phyloP scores from a whole-genome alignment of 1,284 basidiomycete species.

The Pascua sp. region DNA sequence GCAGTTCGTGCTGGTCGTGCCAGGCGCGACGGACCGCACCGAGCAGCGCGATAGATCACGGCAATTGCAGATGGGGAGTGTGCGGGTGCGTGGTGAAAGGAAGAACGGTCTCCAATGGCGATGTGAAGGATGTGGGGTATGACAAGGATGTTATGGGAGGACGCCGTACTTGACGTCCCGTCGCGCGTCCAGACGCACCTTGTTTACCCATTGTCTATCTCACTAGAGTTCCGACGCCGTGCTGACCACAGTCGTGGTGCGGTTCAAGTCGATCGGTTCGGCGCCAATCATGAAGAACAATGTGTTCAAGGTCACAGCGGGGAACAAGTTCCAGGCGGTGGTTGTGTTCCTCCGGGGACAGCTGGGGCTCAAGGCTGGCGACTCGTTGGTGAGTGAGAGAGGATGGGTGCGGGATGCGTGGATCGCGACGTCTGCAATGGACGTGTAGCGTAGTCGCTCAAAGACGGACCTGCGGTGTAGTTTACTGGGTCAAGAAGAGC shows the following conservation, averaged over 20 bases:
- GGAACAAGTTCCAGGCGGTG: slow-evolving; percentile 91
- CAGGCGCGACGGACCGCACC: too few species aligned
- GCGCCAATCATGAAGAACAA: slow-evolving; percentile 99
- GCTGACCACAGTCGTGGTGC: slow-evolving; percentile 71
- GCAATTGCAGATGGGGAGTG: neutral
- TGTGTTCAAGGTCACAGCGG: slow-evolving; percentile 94
- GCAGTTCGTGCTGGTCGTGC: too few species aligned
- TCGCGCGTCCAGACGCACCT: neutral
- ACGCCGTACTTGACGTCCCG: neutral
- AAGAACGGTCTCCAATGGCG: neutral
- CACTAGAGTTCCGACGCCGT: neutral
- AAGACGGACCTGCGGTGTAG: neutral
- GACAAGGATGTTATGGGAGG: too few species aligned
- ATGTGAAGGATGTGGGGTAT: too few species aligned
- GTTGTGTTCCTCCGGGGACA: slow-evolving; percentile 90
- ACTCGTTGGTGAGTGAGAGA: slow-evolving; percentile 68
- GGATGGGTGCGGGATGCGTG: neutral
- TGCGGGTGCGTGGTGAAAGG: neutral
- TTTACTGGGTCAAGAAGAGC: neutral
- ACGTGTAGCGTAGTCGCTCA: neutral
- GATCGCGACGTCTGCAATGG: neutral
- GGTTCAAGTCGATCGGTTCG: slow-evolving; percentile 97
- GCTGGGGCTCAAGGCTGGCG: slow-evolving; percentile 79
- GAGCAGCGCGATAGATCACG: too few species aligned
- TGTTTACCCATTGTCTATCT: neutral